These are phyloP conservation scores for Pseudonectria foliicola DNA, from an alignment of 2,329 filamentous ascomycete species.

Conservation along the genomic window DNA sequence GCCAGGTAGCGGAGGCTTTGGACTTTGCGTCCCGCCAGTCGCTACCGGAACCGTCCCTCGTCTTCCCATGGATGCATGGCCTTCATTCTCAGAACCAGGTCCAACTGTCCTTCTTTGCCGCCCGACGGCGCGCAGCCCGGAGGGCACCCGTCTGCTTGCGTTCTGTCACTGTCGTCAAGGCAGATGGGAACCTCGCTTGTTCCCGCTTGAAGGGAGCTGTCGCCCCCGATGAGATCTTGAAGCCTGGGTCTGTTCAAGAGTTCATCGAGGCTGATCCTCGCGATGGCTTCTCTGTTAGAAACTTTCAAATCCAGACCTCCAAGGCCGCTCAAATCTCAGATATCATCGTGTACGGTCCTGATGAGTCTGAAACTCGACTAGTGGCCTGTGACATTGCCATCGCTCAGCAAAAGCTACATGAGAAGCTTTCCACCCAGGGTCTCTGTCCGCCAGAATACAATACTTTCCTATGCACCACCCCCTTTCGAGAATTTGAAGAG, in stretches of 20 bases:
- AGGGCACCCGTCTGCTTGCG: constrained; percentile 68
- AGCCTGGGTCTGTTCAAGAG: constrained; percentile 40
- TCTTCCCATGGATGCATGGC: constrained; percentile 96
- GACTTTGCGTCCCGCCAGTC: constrained; percentile 72
- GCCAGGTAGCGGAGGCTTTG: constrained; percentile 63
- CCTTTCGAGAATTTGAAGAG: constrained; percentile 66
- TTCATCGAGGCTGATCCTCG: constrained; percentile 81
- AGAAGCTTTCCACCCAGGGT: constrained; percentile 51
- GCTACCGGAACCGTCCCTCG: constrained; percentile 72
- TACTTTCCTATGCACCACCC: constrained; percentile 66
- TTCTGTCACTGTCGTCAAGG: constrained; percentile 79
- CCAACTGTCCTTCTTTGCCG: constrained; percentile 83
- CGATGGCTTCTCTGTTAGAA: constrained; percentile 90
- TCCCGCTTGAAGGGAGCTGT: constrained; percentile 83
- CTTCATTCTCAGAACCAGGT: constrained; percentile 82
- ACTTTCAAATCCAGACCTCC: constrained; percentile 92
- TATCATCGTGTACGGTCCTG: constrained; percentile 84
- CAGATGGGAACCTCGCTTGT: constrained; percentile 67
- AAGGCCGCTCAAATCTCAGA: constrained; percentile 86
- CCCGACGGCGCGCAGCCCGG: constrained; percentile 63
- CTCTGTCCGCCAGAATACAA: constrained; percentile 62
- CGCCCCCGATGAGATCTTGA: constrained; percentile 71
- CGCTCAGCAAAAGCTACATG: constrained; percentile 71
- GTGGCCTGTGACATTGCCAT: constrained; percentile 62
- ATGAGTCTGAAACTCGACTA: constrained; percentile 52